These are phyloP conservation scores for Hyaloscypha hepaticicola DNA, from an alignment of 495 filamentous ascomycete species.

Conservation along the genomic window DNA sequence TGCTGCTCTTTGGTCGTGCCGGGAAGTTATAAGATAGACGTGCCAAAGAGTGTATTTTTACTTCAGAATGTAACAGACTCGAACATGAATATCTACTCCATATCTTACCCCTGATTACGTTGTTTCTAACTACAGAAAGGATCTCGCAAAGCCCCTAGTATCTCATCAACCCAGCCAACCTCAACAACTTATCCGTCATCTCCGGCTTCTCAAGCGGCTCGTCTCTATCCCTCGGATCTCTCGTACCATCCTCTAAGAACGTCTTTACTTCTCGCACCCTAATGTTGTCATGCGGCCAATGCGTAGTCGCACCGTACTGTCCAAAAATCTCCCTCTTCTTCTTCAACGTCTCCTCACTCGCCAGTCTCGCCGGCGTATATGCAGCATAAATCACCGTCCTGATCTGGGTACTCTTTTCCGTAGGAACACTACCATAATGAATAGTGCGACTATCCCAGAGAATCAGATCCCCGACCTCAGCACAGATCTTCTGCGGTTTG, in stretches of 20 bases:
- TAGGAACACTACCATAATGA: conserved; percentile 33
- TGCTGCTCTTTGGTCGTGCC: too few relatives aligned
- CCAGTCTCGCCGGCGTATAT: conserved; percentile 40
- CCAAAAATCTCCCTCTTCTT: conserved; percentile 41
- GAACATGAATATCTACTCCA: too few relatives aligned
- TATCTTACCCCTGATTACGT: too few relatives aligned
- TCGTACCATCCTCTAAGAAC: conserved; percentile 5
- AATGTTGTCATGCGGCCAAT: conserved; percentile 45
- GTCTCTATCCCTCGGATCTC: conserved; percentile 7
- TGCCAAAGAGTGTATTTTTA: too few relatives aligned
- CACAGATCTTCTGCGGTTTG: conserved; percentile 38
- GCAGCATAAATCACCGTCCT: conserved; percentile 41
- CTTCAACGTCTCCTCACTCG: conserved; percentile 35
- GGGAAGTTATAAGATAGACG: too few relatives aligned
- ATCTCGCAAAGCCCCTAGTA: conserved; percentile 1
- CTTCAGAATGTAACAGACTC: too few relatives aligned
- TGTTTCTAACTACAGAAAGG: too few relatives aligned
- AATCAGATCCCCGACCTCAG: conserved; percentile 44
- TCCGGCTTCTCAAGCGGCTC: conserved; percentile 17
- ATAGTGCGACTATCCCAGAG: conserved; percentile 45
- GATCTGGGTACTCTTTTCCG: conserved; percentile 32
- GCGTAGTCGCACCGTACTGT: conserved; percentile 37
- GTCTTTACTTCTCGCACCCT: background rate
- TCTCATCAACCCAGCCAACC: conserved; percentile 20
- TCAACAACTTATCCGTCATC: conserved; percentile 16